phyloP scores from a whole-genome alignment of 345 rosid genomes.

The Murraya koenigii region DNA sequence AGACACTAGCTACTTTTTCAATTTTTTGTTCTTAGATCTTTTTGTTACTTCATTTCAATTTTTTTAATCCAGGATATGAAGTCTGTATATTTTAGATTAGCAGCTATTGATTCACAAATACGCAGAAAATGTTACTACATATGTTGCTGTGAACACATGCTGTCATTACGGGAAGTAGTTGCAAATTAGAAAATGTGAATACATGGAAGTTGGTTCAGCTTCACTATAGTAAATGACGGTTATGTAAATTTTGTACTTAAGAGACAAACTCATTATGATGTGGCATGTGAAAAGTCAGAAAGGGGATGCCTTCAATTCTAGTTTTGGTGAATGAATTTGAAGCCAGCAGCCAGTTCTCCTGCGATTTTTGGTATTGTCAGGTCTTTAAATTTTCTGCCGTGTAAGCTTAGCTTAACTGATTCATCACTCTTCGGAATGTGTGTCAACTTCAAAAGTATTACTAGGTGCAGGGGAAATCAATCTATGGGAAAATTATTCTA shows the following conservation, averaged over 20 bases:
- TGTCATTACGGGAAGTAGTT: neutral
- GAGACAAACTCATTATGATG: neutral
- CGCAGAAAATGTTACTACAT: neutral
- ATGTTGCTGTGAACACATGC: neutral
- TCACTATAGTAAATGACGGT: neutral
- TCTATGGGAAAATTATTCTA: conserved; percentile 56
- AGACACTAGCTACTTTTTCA: too few relatives aligned
- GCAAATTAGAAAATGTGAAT: neutral
- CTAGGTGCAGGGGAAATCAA: conserved; percentile 30
- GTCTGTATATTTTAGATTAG: neutral
- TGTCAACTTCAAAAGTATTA: neutral
- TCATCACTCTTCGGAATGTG: neutral
- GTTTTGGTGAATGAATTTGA: neutral
- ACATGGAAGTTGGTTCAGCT: neutral
- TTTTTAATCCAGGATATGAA: neutral
- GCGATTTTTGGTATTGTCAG: neutral
- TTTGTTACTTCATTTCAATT: neutral
- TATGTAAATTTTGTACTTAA: too few relatives aligned
- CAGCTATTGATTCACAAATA: neutral
- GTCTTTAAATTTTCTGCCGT: neutral
- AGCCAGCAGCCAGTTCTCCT: neutral
- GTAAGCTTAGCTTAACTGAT: neutral
- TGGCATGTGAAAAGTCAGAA: neutral
- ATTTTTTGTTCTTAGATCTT: neutral
- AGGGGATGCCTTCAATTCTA: neutral